phyloP scores from a whole-genome alignment of 495 filamentous ascomycete genomes.

The Aspergillus bertholletiae region DNA sequence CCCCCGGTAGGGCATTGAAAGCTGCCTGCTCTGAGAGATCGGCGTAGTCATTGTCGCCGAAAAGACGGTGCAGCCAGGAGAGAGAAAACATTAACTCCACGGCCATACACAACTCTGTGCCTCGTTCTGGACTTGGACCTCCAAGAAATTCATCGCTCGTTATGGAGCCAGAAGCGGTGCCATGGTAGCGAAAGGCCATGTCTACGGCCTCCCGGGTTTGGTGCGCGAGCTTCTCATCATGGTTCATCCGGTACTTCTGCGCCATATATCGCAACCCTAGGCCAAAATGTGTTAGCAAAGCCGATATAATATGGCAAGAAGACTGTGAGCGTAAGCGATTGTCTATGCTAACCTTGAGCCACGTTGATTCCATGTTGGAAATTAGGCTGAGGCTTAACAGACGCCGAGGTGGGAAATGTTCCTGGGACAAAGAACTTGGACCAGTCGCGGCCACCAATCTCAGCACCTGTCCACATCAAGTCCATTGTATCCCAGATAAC shows the following conservation, averaged over 20 bases:
- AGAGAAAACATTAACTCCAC: slow-evolving; percentile 41
- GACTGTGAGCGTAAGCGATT: no score
- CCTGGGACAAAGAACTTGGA: neutral
- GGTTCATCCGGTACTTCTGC: slow-evolving; percentile 23
- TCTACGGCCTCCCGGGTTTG: slow-evolving; percentile 38
- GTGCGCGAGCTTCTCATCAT: slow-evolving; percentile 28
- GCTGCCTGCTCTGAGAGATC: slow-evolving; percentile 54
- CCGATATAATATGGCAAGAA: neutral
- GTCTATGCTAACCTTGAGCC: slow-evolving; percentile 25
- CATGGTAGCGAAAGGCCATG: slow-evolving; percentile 47
- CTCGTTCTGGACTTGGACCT: slow-evolving; percentile 28
- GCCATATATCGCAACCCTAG: slow-evolving; percentile 18
- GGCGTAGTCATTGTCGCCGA: slow-evolving; percentile 49
- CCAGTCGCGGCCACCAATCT: neutral
- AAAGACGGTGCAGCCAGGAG: slow-evolving; percentile 36
- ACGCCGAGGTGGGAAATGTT: slow-evolving; percentile 6
- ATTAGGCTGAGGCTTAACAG: slow-evolving; percentile 9
- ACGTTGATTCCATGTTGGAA: slow-evolving; percentile 19
- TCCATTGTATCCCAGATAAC: slow-evolving; percentile 1
- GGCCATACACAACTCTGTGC: slow-evolving; percentile 39
- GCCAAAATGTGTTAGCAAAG: neutral
- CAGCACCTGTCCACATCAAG: neutral
- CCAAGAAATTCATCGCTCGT: slow-evolving; percentile 36
- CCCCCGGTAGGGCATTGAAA: slow-evolving; percentile 58
- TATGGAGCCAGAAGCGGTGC: slow-evolving; percentile 34